These are phyloP conservation scores for Santalum album DNA, from an alignment of 164 flowering plant genomes.

Conservation along the genomic window DNA sequence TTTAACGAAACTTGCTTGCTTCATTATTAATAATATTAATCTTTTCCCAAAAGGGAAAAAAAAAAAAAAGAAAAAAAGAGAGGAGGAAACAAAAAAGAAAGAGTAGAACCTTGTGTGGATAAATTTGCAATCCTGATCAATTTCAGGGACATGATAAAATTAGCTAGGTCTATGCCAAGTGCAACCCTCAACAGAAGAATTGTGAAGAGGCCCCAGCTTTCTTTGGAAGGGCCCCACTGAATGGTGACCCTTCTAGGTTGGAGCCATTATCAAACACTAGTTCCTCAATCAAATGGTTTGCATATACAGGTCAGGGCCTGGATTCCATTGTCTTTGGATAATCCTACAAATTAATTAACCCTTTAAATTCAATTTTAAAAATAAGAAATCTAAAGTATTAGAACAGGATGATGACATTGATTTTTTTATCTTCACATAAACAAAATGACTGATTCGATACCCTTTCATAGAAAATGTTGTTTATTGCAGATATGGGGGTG, in stretches of 20 bases:
- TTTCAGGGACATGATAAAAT: background rate
- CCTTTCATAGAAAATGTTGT: constrained; percentile 11
- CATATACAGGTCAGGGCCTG: constrained; percentile 6
- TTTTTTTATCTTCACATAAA: constrained; percentile 5
- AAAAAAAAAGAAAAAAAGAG: too few species aligned
- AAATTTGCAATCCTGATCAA: too few species aligned
- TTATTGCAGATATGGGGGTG: constrained; percentile 6
- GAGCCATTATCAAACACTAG: background rate
- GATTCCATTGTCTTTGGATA: constrained; percentile 18
- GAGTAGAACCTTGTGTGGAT: too few species aligned
- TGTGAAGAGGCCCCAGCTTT: background rate
- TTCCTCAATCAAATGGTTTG: background rate
- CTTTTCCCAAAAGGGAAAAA: too few species aligned
- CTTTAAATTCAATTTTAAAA: constrained; percentile 8
- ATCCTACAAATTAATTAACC: constrained; percentile 5
- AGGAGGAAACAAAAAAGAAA: too few species aligned
- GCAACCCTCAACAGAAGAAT: background rate
- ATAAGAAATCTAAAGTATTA: background rate
- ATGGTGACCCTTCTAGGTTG: background rate
- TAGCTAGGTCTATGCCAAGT: background rate
- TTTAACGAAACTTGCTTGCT: too few species aligned
- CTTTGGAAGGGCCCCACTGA: constrained; percentile 2
- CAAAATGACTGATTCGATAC: constrained; percentile 12
- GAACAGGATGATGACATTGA: constrained; percentile 1
- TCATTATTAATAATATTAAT: too few species aligned